phyloP scores from a whole-genome alignment of 306 rosid genomes.

The Castanea crenata region DNA sequence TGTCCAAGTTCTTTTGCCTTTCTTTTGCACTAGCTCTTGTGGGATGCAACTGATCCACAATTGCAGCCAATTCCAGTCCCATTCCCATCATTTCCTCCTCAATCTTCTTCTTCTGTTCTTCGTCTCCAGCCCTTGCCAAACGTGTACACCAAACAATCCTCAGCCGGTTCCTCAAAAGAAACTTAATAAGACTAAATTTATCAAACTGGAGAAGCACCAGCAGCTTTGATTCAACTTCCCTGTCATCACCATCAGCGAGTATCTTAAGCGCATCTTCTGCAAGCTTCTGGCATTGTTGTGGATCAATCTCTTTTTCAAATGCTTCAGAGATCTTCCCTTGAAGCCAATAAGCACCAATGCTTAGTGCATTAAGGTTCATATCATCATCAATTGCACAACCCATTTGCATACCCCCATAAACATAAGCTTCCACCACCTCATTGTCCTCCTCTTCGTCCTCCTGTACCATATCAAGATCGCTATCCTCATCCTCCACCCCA shows the following conservation, averaged over 20 bases:
- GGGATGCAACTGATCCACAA: conserved; percentile 87
- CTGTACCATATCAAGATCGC: conserved; percentile 89
- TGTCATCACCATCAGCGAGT: conserved; percentile 78
- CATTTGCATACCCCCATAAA: conserved; percentile 80
- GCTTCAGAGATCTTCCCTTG: conserved; percentile 96
- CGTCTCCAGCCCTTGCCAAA: conserved; percentile 80
- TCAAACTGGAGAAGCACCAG: conserved; percentile 66
- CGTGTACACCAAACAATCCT: conserved; percentile 93
- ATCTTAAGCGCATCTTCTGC: conserved; percentile 83
- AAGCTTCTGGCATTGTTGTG: conserved; percentile 83
- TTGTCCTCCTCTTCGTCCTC: conserved; percentile 91
- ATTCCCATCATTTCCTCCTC: conserved; percentile 86
- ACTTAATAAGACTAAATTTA: conserved; percentile 73
- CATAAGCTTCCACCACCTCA: conserved; percentile 58
- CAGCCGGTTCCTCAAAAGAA: conserved; percentile 61
- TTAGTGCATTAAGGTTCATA: conserved; percentile 84
- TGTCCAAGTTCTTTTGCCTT: conserved; percentile 88
- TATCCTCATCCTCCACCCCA: conserved; percentile 90
- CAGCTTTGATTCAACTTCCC: conserved; percentile 74
- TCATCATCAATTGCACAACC: conserved; percentile 91
- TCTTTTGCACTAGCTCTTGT: conserved; percentile 88
- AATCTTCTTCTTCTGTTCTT: conserved; percentile 72
- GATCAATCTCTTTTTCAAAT: conserved; percentile 82
- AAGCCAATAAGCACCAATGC: conserved; percentile 96
- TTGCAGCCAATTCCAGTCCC: conserved; percentile 69